phyloP scores from a whole-genome alignment of 805 yeast genomes.

The Suhomyces xylopsoci region DNA sequence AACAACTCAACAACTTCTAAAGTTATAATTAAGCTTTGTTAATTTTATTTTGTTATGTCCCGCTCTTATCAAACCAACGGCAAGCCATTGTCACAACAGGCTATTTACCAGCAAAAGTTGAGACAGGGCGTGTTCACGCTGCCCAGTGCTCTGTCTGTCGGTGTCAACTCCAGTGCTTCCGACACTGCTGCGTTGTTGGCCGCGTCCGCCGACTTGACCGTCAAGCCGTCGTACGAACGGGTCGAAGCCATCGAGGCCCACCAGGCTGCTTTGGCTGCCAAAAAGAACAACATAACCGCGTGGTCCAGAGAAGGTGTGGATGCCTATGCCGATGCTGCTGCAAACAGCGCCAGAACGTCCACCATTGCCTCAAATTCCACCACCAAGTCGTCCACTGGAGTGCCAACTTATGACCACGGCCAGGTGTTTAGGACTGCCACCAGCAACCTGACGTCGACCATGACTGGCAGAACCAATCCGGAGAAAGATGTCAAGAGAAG shows the following conservation, averaged over 20 bases:
- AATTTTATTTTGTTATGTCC: no score
- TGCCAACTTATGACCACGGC: constrained; percentile 28
- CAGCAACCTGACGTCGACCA: constrained; percentile 40
- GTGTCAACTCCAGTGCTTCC: constrained; percentile 66
- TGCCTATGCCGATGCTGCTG: constrained; percentile 49
- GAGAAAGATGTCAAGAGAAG: constrained; percentile 30
- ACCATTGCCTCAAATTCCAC: constrained; percentile 12
- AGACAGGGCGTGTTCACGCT: constrained; percentile 65
- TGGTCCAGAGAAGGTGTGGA: constrained; percentile 48
- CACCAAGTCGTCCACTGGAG: constrained; percentile 21
- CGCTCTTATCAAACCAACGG: constrained; percentile 63
- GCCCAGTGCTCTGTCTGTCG: constrained; percentile 46
- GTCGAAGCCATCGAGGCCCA: constrained; percentile 58
- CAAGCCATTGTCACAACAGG: constrained; percentile 69
- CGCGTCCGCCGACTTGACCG: constrained; percentile 58
- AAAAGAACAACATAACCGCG: constrained; percentile 40
- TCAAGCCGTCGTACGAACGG: constrained; percentile 61
- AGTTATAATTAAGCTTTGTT: no score
- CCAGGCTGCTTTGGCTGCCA: constrained; percentile 55
- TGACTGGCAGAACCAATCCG: constrained; percentile 47
- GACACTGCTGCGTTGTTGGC: constrained; percentile 79
- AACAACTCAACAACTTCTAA: no score
- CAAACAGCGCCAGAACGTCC: constrained; percentile 24
- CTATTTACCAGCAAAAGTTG: constrained; percentile 68
- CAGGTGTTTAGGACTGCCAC: constrained; percentile 32